Conservation (phyloP, 228 moss, liverwort and hornwort species). For the Sphagnum magellanicum region DNA sequence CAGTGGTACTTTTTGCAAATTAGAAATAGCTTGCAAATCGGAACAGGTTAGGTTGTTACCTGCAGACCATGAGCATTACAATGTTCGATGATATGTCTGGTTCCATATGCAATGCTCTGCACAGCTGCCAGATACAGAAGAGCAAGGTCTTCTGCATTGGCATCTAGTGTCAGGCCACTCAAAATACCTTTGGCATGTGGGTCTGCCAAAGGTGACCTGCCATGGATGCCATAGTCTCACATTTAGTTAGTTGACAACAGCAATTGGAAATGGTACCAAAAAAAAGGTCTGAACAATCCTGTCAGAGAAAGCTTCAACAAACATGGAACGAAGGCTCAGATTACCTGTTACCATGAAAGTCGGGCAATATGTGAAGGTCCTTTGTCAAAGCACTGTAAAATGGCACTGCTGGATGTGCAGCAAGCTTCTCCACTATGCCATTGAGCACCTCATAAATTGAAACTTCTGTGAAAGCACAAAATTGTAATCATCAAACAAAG, state of each 20-base stretch:
- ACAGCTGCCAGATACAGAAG: slow-evolving; percentile 79
- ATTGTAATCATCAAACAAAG: too few species aligned
- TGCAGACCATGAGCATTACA: slow-evolving; percentile 76
- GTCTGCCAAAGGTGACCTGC: slow-evolving; percentile 88
- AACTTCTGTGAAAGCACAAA: slow-evolving; percentile 42
- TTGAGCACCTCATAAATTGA: slow-evolving; percentile 90
- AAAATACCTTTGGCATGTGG: slow-evolving; percentile 75
- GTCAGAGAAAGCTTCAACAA: too few species aligned
- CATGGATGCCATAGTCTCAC: too few species aligned
- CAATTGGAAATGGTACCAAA: too few species aligned
- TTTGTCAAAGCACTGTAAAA: slow-evolving; percentile 79
- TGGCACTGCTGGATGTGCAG: slow-evolving; percentile 43
- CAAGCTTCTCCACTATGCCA: slow-evolving; percentile 65
- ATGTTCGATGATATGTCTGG: slow-evolving; percentile 85
- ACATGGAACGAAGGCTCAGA: not conserved
- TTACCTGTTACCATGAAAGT: slow-evolving; percentile 98
- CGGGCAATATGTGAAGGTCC: slow-evolving; percentile 81
- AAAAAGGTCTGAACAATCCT: too few species aligned
- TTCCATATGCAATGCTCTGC: slow-evolving; percentile 96
- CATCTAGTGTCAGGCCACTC: slow-evolving; percentile 80
- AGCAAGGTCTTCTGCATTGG: slow-evolving; percentile 71
- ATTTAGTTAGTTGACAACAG: too few species aligned
- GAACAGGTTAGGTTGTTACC: slow-evolving; percentile 25
- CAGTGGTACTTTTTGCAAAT: too few species aligned
- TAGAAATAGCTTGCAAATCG: not conserved